Base-by-base conservation (phyloP, 192 early-diverging fungal genomes). In the Spinellus fusiger region DNA sequence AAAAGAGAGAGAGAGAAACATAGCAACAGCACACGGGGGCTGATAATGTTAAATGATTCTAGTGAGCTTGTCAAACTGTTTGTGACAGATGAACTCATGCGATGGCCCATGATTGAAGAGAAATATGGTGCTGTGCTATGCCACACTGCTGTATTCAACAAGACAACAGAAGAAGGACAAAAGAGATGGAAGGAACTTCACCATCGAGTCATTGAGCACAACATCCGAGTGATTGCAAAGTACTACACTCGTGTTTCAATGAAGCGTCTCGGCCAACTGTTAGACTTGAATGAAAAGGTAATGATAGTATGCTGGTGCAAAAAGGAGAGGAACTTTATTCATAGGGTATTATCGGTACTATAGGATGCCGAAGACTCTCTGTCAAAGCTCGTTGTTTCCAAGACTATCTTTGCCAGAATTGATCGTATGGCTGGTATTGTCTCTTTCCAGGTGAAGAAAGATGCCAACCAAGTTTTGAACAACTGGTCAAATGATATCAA, bases 171-270 rank as follows among this genome's bases (percentile, higher is more conserved):
- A 52, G 86, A 85, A 27, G 91, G 93, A 27, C 72, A 84, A 64
- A 84, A 87, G 74, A 82, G 90, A 63, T 89, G 86, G 82, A 77
- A 83, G 60, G 87, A 84, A 46, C 78, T 99, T 58, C 93, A 95
- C 67, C 87, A 94, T 60, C 87, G 97, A 26, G 93, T 96, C 1
- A 92, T 95, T 63, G 97, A 99, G 70, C 97, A 99, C 84, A 99
- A 99, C 74, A 88, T 98, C 59, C 90, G 97, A 7, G 93, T 99
- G 2, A 84, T 99, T 67, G 91, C 94, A 38, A 90, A 91, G 67
- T 99, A 98, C 76, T 99, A 99, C 68, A 89, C 85, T 31, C 86
- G 92, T 27, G 89, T 96, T 34, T 84, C 89, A 7, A 84, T 86
- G 26, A 84, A 86, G 76, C 85, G 94, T 47, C 80, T 98, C 62